Evolutionary conservation across 2,329 filamentous ascomycete genomes (phyloP).

Genomic region (Fusarium beomiforme): DNA sequence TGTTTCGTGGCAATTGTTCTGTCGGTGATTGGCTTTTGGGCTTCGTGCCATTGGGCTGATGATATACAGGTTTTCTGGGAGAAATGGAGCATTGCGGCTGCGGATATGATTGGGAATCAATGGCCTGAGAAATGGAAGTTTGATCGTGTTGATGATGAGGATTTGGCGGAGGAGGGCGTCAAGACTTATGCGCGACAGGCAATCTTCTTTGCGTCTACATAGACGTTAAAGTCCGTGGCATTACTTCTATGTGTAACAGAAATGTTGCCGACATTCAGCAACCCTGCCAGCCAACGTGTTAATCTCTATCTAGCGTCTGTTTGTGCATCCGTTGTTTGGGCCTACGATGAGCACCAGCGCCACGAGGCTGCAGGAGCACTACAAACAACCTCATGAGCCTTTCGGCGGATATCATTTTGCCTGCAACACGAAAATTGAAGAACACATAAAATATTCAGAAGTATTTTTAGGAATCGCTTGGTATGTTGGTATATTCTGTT

Average conservation of each 20-base stretch:
- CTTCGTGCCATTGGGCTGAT: conserved; percentile 14
- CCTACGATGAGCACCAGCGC: neutral
- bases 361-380: neutral
- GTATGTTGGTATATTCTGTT: too few relatives aligned
- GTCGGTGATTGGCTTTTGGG: conserved; percentile 10
- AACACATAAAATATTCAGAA: too few relatives aligned
- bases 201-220: conserved; percentile 10
- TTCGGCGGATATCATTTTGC: neutral
- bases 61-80: neutral
- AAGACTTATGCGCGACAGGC: conserved; percentile 47
- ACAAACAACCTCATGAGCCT: neutral
- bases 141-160: conserved; percentile 28
- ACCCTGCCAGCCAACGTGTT: neutral
- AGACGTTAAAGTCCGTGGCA: neutral
- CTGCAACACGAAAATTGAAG: too few relatives aligned
- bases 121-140: conserved; percentile 14
- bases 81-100: neutral
- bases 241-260: neutral
- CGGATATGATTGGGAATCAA: neutral
- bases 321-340: neutral
- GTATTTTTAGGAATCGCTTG: too few relatives aligned
- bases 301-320: too few relatives aligned
- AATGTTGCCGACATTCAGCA: too few relatives aligned
- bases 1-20: conserved; percentile 38
- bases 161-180: conserved; percentile 17